Conservation (phyloP, 106 monocot genomes). For the Dendrobium nobile region DNA sequence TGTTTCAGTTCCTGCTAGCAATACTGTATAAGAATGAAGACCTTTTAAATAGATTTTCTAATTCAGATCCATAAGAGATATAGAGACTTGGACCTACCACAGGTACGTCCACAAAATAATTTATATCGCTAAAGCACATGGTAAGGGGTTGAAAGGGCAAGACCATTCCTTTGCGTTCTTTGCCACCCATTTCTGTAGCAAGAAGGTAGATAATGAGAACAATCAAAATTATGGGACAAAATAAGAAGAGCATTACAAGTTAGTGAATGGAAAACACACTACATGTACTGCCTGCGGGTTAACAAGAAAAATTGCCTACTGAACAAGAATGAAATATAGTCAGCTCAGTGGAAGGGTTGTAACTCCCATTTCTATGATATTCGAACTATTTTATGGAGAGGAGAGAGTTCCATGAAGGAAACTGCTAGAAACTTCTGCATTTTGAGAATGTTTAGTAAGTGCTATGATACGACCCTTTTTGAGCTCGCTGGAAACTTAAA, state of each 20-base stretch:
- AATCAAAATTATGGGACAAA: neutral
- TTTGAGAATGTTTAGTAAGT: too few species aligned
- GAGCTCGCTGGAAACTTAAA: too few species aligned
- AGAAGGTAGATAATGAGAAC: neutral
- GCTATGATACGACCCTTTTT: too few species aligned
- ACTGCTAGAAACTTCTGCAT: too few species aligned
- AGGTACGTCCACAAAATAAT: constrained; percentile 94
- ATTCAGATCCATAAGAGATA: neutral
- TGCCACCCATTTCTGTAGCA: constrained; percentile 42
- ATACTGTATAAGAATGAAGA: constrained; percentile 40
- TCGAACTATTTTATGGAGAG: too few species aligned
- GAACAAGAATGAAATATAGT: too few species aligned
- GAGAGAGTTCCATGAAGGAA: too few species aligned
- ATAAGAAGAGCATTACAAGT: neutral
- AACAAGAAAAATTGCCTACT: too few species aligned
- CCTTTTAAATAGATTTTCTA: constrained; percentile 14
- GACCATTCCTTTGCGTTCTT: constrained; percentile 90
- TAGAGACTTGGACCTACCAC: constrained; percentile 38
- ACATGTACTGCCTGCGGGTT: neutral
- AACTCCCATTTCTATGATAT: too few species aligned
- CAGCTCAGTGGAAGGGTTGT: too few species aligned
- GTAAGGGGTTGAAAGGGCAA: constrained; percentile 95
- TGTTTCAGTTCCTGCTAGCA: constrained; percentile 82
- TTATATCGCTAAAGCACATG: constrained; percentile 91
- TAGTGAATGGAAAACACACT: neutral